Conservation (phyloP, 1,139 yeast genomes). For the Saccharomyces hybrid region DNA sequence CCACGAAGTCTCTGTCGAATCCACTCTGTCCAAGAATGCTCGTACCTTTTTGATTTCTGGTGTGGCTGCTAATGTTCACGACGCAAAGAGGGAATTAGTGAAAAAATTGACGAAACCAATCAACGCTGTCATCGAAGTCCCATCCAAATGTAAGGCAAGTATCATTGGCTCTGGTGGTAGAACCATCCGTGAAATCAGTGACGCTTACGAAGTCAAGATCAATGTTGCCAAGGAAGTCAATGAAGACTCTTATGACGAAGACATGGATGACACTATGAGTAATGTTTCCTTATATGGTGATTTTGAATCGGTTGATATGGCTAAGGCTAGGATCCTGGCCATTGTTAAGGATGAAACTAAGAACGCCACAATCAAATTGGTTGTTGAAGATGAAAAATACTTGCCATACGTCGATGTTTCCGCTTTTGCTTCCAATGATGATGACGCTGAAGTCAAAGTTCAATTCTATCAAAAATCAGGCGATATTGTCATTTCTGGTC, state of each 20-base stretch:
- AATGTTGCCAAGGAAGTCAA: conserved; percentile 53
- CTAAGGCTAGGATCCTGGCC: conserved; percentile 60
- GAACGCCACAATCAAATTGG: conserved; percentile 43
- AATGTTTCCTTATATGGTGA: conserved; percentile 75
- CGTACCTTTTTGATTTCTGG: conserved; percentile 86
- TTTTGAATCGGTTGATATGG: conserved; percentile 69
- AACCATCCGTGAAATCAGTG: conserved; percentile 71
- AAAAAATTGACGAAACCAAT: conserved; percentile 75
- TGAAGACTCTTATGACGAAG: conserved; percentile 34
- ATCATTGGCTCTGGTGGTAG: conserved; percentile 89
- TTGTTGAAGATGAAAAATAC: conserved; percentile 39
- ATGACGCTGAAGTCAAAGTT: conserved; percentile 17
- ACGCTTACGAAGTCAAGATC: conserved; percentile 56
- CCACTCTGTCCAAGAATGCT: conserved; percentile 69
- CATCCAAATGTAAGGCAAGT: conserved; percentile 69
- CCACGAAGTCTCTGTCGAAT: conserved; percentile 66
- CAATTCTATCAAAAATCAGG: conserved; percentile 18
- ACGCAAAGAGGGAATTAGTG: conserved; percentile 70
- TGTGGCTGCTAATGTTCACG: conserved; percentile 54
- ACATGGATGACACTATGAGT: conserved; percentile 47
- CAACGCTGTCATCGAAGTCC: conserved; percentile 53
- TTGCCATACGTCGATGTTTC: conserved; percentile 45
- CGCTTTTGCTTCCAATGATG: conserved; percentile 13
- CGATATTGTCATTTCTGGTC: conserved; percentile 31
- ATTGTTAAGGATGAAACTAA: conserved; percentile 74